These are phyloP conservation scores for Ceratobasidium sp. DNA, from an alignment of 1,284 basidiomycete species.

Conservation along the genomic window DNA sequence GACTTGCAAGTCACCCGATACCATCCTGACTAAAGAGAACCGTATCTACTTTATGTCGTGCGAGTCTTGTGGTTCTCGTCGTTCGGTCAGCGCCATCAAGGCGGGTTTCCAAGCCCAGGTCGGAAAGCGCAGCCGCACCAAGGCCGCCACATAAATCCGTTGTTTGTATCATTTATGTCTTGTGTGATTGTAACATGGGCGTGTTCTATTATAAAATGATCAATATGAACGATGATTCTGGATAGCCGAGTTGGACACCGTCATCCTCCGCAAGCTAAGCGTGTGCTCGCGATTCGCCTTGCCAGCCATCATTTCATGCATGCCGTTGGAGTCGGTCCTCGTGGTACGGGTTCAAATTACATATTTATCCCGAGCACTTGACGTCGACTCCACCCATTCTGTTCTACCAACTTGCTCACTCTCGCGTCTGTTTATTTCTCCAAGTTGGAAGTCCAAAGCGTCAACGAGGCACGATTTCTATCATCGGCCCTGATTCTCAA, in stretches of 20 bases:
- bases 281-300: background rate
- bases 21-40: conserved; percentile 96
- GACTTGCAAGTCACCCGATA: conserved; percentile 99
- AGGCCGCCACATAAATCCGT: conserved; percentile 42
- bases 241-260: background rate
- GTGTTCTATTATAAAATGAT: conserved; percentile 12
- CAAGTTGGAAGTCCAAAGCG: too few species aligned
- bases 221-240: conserved; percentile 3
- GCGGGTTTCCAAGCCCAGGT: conserved; percentile 99
- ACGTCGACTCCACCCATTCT: background rate
- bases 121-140: conserved; percentile 66
- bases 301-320: too few species aligned
- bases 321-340: background rate
- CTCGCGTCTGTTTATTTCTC: too few species aligned
- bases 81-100: conserved; percentile 97
- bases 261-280: conserved; percentile 9
- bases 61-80: conserved; percentile 91
- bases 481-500: background rate
- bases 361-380: background rate
- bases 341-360: background rate
- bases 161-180: conserved; percentile 12
- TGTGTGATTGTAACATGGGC: background rate
- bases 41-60: conserved; percentile 99
- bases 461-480: too few species aligned
- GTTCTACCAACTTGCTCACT: background rate